Conservation (phyloP, 2,329 filamentous ascomycete species). For the Claviceps sp. region DNA sequence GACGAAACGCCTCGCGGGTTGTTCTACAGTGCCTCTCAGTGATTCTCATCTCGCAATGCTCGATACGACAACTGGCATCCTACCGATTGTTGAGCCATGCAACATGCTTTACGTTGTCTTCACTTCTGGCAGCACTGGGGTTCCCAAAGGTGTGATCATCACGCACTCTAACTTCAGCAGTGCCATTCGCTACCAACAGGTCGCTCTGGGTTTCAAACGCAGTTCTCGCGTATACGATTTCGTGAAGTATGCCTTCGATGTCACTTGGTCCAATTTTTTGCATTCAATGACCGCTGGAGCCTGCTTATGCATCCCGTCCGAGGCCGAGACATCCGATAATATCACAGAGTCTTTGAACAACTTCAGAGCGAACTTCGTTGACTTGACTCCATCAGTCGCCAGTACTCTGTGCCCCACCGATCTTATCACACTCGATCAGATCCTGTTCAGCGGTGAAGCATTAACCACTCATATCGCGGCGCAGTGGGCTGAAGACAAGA, state of each 20-base stretch:
- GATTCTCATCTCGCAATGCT: neutral
- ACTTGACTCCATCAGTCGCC: slow-evolving; percentile 28
- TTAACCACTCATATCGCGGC: slow-evolving; percentile 1
- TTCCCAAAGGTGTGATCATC: slow-evolving; percentile 11
- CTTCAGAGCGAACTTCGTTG: slow-evolving; percentile 27
- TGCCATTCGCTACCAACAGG: slow-evolving; percentile 2
- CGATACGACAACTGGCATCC: neutral
- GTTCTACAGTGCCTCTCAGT: neutral
- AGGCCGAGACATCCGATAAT: slow-evolving; percentile 32
- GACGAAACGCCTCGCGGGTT: neutral
- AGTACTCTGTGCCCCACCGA: slow-evolving; percentile 18
- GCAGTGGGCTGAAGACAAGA: neutral
- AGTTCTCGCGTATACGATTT: slow-evolving; percentile 6
- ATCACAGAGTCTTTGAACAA: slow-evolving; percentile 25
- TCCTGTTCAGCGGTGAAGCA: slow-evolving; percentile 2
- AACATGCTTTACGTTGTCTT: slow-evolving; percentile 6
- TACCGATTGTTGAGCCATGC: neutral
- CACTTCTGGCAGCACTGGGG: slow-evolving; percentile 12
- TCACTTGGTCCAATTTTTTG: slow-evolving; percentile 4
- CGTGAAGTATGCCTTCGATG: slow-evolving; percentile 7
- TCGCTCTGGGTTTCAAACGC: slow-evolving; percentile 1
- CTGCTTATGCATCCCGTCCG: slow-evolving; percentile 7
- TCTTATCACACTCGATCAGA: neutral
- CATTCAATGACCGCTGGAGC: slow-evolving; percentile 4
- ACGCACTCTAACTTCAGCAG: slow-evolving; percentile 6